Evolutionary conservation across 495 filamentous ascomycete species (phyloP).

Genomic region (Cercophora samala): DNA sequence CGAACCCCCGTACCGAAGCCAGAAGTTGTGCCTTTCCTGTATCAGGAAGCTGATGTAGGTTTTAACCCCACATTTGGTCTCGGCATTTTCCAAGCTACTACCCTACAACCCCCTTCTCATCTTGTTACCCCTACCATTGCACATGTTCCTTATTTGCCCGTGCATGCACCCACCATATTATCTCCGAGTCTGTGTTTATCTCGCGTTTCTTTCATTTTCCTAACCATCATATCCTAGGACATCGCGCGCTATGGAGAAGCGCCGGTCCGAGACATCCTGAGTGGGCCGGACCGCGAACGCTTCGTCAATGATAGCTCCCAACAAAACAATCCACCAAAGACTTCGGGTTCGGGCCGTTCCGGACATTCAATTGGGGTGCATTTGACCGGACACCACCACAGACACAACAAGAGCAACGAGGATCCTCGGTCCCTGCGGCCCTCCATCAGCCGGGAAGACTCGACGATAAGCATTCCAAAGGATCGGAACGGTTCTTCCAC

Average conservation of each 20-base stretch:
- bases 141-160: background rate
- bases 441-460: slow-evolving; percentile 67
- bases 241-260: slow-evolving; percentile 79
- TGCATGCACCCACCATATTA: slow-evolving; percentile 6
- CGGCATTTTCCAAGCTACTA: slow-evolving; percentile 13
- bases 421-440: slow-evolving; percentile 63
- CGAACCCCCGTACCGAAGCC: slow-evolving; percentile 83
- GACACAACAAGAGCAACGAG: slow-evolving; percentile 73
- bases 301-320: slow-evolving; percentile 46
- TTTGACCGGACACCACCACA: slow-evolving; percentile 63
- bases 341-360: slow-evolving; percentile 51
- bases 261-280: slow-evolving; percentile 70
- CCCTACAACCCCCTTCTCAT: slow-evolving; percentile 10
- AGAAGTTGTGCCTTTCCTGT: slow-evolving; percentile 93
- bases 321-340: slow-evolving; percentile 43
- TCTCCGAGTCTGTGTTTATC: background rate
- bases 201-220: background rate
- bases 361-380: slow-evolving; percentile 50
- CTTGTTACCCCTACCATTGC: slow-evolving; percentile 2
- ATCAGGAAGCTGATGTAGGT: slow-evolving; percentile 79
- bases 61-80: slow-evolving; percentile 20
- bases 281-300: slow-evolving; percentile 66
- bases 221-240: slow-evolving; percentile 50
- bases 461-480: slow-evolving; percentile 49
- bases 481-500: slow-evolving; percentile 45